Percentiles rank a stretch among this genome's conserved stretches.
Evolutionary conservation across 352 stramenopile genomes (phyloP).

Genomic region (Globisporangium barbulae): DNA sequence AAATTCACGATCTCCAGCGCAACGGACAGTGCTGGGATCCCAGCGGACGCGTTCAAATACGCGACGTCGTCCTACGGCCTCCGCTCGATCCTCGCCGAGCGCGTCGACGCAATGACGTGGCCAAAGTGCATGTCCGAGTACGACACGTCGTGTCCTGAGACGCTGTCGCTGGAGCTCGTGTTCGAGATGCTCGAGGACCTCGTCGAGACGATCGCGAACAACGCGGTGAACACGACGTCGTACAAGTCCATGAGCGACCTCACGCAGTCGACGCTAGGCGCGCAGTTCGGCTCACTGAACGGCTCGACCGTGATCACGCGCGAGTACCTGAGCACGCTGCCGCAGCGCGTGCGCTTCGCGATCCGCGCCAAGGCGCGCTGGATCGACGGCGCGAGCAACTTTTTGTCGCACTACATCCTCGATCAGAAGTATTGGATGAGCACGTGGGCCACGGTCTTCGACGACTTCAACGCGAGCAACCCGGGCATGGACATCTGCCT

Average conservation of each 20-base stretch:
- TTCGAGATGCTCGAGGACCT: conserved; percentile 48
- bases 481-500: conserved; percentile 46
- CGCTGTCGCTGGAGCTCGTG: conserved; percentile 20
- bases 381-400: conserved; percentile 44
- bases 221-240: conserved; percentile 44
- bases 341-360: conserved; percentile 46
- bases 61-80: conserved; percentile 43
- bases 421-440: conserved; percentile 62
- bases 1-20: conserved; percentile 17
- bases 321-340: conserved; percentile 39
- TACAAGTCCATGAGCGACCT: conserved; percentile 49
- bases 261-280: conserved; percentile 26
- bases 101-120: conserved; percentile 22
- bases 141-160: conserved; percentile 25
- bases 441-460: conserved; percentile 44
- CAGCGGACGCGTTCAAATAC: conserved; percentile 38
- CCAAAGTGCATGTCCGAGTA: conserved; percentile 26
- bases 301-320: conserved; percentile 29
- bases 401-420: conserved; percentile 47
- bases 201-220: conserved; percentile 29
- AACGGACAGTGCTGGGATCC: conserved; percentile 12
- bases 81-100: conserved; percentile 32
- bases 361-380: conserved; percentile 46
- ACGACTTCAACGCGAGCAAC: conserved; percentile 24
- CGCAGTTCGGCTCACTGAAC: conserved; percentile 9